These are phyloP conservation scores for Quambalaria eucalypti DNA, from an alignment of 1,284 basidiomycete genomes.

Conservation along the genomic window DNA sequence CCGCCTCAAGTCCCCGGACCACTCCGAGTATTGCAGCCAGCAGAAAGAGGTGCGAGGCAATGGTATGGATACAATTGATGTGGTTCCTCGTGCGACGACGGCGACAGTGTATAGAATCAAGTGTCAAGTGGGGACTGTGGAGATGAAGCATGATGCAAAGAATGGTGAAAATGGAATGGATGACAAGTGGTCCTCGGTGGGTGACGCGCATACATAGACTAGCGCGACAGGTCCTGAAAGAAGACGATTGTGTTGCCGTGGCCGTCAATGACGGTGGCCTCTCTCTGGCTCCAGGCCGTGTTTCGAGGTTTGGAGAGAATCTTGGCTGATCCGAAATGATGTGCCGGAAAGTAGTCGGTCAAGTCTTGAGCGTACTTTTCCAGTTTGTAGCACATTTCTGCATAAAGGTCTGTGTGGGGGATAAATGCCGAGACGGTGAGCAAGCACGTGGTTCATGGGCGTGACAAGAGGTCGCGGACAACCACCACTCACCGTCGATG, in stretches of 20 bases:
- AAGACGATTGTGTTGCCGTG: neutral
- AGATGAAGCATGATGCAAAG: no score
- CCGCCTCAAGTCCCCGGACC: no score
- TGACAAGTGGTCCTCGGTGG: no score
- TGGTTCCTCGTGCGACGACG: no score
- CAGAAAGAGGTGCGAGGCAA: no score
- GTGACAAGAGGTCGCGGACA: neutral
- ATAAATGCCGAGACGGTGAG: neutral
- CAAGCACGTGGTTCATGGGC: neutral
- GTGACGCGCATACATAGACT: no score
- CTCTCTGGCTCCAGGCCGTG: neutral
- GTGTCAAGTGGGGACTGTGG: no score
- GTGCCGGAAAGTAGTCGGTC: slow-evolving; percentile 5
- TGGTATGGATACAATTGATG: no score
- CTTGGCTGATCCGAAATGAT: slow-evolving; percentile 6
- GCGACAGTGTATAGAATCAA: no score
- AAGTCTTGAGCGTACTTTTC: slow-evolving; percentile 2
- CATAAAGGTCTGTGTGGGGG: slow-evolving; percentile 3
- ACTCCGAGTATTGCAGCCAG: no score
- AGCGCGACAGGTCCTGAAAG: neutral
- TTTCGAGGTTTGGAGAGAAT: slow-evolving; percentile 7
- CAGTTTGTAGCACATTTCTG: slow-evolving; percentile 1
- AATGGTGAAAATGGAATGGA: no score
- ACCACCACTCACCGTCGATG: neutral
- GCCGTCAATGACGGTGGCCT: neutral